Conservation (phyloP, 2,329 filamentous ascomycete genomes). For the Diaporthe citriasiana region DNA sequence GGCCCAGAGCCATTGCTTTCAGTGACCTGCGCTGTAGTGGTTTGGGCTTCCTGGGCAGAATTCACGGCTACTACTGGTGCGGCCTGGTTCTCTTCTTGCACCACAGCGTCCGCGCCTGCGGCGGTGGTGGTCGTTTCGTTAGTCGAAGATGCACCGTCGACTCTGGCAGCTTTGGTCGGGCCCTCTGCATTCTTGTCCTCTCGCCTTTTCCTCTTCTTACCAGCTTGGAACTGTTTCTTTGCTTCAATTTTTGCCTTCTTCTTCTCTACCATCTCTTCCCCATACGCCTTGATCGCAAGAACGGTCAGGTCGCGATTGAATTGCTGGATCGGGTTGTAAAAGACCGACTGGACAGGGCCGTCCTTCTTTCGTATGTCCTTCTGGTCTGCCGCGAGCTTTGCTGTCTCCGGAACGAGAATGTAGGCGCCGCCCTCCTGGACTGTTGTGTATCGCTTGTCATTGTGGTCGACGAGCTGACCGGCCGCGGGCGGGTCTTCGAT, state of each 20-base stretch:
- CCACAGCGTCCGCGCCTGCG: constrained; percentile 35
- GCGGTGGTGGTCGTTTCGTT: constrained; percentile 29
- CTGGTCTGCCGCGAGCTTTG: constrained; percentile 49
- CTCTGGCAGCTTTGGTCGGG: constrained; percentile 34
- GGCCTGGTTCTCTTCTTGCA: background rate
- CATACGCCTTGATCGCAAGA: constrained; percentile 90
- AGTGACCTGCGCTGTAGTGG: background rate
- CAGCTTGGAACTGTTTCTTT: constrained; percentile 55
- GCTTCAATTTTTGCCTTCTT: constrained; percentile 55
- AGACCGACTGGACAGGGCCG: constrained; percentile 82
- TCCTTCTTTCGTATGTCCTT: constrained; percentile 56
- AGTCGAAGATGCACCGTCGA: constrained; percentile 21
- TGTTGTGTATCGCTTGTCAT: constrained; percentile 65
- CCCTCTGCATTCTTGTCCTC: constrained; percentile 49
- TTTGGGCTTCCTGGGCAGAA: background rate
- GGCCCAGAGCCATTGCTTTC: background rate
- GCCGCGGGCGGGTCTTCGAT: constrained; percentile 49
- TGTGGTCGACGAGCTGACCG: constrained; percentile 53
- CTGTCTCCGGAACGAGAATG: constrained; percentile 66
- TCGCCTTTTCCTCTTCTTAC: constrained; percentile 60
- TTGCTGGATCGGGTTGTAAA: constrained; percentile 99
- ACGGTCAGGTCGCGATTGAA: constrained; percentile 98
- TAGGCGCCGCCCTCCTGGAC: constrained; percentile 70
- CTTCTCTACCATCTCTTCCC: constrained; percentile 66
- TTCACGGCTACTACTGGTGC: background rate